Percentiles rank a stretch among this genome's conserved stretches.
Evolutionary conservation across 768 basidiomycete genomes (phyloP).

Genomic region (Roridomyces roridus): DNA sequence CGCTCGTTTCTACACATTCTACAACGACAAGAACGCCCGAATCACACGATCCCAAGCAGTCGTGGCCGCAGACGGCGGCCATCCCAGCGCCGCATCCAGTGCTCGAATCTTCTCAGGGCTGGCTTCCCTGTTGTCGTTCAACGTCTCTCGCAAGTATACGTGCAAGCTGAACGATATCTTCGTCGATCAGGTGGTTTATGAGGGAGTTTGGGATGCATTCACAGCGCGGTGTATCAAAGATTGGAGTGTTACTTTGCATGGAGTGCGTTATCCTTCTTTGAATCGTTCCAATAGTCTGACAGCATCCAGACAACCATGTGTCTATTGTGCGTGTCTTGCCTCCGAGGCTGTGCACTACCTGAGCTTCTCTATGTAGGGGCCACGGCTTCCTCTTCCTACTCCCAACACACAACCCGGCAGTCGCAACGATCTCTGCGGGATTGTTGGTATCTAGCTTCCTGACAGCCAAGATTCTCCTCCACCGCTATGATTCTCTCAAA

Average conservation of each 20-base stretch:
- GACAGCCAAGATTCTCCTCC: neutral
- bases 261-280: too few relatives aligned
- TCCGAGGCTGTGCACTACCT: too few relatives aligned
- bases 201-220: conserved; percentile 55
- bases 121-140: neutral
- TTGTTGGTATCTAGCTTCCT: neutral
- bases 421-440: neutral
- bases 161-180: conserved; percentile 50
- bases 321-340: too few relatives aligned
- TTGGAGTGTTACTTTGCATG: conserved; percentile 45
- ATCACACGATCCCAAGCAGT: conserved; percentile 35
- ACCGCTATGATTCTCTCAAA: neutral
- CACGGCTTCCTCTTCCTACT: neutral
- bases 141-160: neutral
- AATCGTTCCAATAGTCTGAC: too few relatives aligned
- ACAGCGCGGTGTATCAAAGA: conserved; percentile 46
- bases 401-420: neutral
- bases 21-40: conserved; percentile 31
- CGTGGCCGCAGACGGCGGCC: neutral
- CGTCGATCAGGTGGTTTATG: conserved; percentile 59
- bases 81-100: neutral
- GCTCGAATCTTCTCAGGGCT: neutral
- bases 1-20: conserved; percentile 35
- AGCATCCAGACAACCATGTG: too few relatives aligned
- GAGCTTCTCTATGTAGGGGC: neutral